These are phyloP conservation scores for Fistulifera pelliculosa DNA, from an alignment of 108 stramenopile species.

Conservation along the genomic window DNA sequence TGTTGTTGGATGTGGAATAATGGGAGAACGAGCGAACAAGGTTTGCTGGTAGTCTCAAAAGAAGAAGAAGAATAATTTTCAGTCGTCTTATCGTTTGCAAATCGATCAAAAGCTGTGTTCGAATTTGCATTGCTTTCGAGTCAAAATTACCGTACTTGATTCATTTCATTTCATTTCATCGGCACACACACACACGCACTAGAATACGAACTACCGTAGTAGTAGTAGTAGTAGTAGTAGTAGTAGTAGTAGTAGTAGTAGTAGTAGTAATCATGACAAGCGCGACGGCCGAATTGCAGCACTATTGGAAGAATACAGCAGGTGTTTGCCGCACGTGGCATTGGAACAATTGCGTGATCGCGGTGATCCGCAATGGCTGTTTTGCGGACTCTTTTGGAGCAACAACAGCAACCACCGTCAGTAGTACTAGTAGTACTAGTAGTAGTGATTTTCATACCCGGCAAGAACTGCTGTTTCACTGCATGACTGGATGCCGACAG, in stretches of 20 bases:
- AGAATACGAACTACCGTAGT: not conserved
- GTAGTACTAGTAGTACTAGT: not conserved
- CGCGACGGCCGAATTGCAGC: not conserved
- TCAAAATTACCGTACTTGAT: no score
- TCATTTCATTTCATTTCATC: no score
- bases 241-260: not conserved
- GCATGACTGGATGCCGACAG: constrained; percentile 62
- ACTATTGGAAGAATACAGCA: no score
- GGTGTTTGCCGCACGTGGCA: constrained; percentile 40
- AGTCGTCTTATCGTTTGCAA: no score
- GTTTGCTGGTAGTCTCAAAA: no score
- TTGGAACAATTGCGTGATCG: constrained; percentile 61
- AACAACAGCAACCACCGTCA: no score
- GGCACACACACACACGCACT: not conserved
- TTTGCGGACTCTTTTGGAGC: constrained; percentile 61
- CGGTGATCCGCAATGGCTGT: constrained; percentile 61
- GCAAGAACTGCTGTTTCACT: constrained; percentile 75
- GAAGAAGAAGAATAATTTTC: no score
- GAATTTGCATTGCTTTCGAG: no score
- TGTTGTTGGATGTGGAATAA: no score
- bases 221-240: not conserved
- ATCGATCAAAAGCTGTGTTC: no score
- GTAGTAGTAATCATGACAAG: not conserved
- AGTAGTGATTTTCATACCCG: constrained; percentile 17
- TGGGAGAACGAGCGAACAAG: no score